Evolutionary conservation across 148 eudicot species (phyloP), one percentile per base, ranked within the genome.

Genomic region (Oxyria digyna): DNA sequence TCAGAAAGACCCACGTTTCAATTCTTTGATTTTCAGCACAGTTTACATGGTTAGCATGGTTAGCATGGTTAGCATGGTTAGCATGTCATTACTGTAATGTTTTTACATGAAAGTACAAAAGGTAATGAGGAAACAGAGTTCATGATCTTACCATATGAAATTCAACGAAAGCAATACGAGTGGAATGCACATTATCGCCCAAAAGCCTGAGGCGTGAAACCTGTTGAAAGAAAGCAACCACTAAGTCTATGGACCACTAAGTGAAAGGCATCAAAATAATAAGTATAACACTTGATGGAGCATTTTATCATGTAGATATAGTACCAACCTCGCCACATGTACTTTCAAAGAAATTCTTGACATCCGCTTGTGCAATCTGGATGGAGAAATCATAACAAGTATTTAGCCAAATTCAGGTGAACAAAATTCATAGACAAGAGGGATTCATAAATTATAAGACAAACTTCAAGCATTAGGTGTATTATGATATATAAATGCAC

Each of bases 101-200:
- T n/a, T n/a, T n/a, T n/a, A n/a, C n/a, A n/a, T n/a, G n/a, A n/a
- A n/a, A n/a, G n/a, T n/a, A n/a, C n/a, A n/a, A n/a, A n/a, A n/a
- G n/a, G n/a, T n/a, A n/a, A n/a, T n/a, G n/a, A n/a, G n/a, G n/a
- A n/a, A n/a, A n/a, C n/a, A n/a, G n/a, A n/a, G n/a, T n/a, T n/a
- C 35, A 20, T 50, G 57, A 21, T 59, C 15, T 80, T 89, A 92
- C 98, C 87, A 85, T 75, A 24, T 78, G 81, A 75, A 92, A 92
- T 86, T 92, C 98, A 20, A 92, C 98, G 69, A 92, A 92, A 71
- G 94, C 98, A 81, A 92, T 92, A 55, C 95, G 96, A 65, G 98
- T 92, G 5, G 89, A 85, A 74, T 92, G 98, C 79, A 89, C 87
- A 81, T 85, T 87, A 71, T 92, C 98, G 67, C 98, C 98, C 57